Percentiles rank a stretch among this genome's conserved stretches.
Evolutionary conservation across 2,329 filamentous ascomycete genomes (phyloP).

Genomic region (Domatiomyces globalis): DNA sequence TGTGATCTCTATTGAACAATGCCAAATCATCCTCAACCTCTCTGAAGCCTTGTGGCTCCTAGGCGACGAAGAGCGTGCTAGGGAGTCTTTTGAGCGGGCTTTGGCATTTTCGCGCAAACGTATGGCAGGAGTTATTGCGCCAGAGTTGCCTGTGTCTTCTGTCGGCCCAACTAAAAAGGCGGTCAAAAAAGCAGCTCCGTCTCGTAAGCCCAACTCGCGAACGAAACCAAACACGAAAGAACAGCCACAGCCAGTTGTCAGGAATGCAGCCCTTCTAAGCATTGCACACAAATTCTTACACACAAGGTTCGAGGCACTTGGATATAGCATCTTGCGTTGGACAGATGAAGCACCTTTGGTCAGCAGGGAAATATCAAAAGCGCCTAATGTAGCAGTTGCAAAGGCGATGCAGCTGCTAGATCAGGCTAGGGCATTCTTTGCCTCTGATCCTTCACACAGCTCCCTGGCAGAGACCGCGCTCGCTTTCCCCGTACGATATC

Average conservation of each 20-base stretch:
- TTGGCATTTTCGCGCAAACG: neutral
- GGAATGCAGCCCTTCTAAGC: neutral
- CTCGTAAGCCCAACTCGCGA: neutral
- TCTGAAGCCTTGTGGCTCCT: neutral
- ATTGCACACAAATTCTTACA: neutral
- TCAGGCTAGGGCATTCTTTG: slow-evolving; percentile 28
- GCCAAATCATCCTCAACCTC: neutral
- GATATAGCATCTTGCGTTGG: neutral
- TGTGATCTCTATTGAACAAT: neutral
- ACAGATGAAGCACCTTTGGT: neutral
- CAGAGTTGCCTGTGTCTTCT: neutral
- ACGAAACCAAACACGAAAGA: neutral
- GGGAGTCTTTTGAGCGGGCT: neutral
- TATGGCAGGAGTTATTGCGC: neutral
- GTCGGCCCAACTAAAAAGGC: neutral
- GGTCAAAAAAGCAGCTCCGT: neutral
- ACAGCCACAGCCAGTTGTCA: neutral
- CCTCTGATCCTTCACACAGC: slow-evolving; percentile 60
- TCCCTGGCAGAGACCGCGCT: slow-evolving; percentile 86
- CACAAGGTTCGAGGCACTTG: neutral
- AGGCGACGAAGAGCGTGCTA: neutral
- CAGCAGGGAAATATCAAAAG: neutral
- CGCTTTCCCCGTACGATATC: slow-evolving; percentile 53
- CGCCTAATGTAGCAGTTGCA: slow-evolving; percentile 14
- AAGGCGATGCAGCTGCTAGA: slow-evolving; percentile 43